Evolutionary conservation across 208 protist species (phyloP).

Genomic region (Crithidia sp.): DNA sequence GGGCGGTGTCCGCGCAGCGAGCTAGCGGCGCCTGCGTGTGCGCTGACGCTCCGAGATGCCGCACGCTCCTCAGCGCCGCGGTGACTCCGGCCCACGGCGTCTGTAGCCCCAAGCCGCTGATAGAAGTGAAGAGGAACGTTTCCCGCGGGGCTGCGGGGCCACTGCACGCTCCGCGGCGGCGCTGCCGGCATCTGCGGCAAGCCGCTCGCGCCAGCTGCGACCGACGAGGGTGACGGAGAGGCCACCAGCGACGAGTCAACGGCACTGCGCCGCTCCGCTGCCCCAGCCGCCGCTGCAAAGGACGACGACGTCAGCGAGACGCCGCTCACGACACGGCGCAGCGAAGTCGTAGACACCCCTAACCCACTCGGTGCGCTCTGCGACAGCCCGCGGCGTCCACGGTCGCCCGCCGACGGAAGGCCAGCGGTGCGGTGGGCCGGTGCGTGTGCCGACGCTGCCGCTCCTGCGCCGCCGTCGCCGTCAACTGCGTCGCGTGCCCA

Average conservation of each 20-base stretch:
- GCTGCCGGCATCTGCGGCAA: not conserved
- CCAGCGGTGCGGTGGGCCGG: not conserved
- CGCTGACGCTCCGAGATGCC: not conserved
- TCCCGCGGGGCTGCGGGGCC: not conserved
- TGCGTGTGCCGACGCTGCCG: no score
- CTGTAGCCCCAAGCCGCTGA: no score
- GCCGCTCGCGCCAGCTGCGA: not conserved
- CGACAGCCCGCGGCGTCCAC: not conserved
- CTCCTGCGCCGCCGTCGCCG: not conserved
- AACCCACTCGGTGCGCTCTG: not conserved
- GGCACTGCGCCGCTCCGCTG: not conserved
- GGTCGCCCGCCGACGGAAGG: not conserved
- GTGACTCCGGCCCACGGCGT: not conserved
- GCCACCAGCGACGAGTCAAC: not conserved
- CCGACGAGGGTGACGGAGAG: not conserved
- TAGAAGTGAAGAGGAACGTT: not conserved
- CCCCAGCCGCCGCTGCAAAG: not conserved
- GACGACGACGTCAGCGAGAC: not conserved
- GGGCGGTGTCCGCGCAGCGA: not conserved
- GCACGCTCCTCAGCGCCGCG: not conserved
- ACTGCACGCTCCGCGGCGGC: no score
- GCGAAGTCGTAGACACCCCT: not conserved
- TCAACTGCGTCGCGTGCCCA: not conserved
- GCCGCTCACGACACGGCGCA: not conserved
- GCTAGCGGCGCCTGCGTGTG: not conserved